Conservation (phyloP, 192 early-diverging fungal species). For the Geranomyces michiganensis region DNA sequence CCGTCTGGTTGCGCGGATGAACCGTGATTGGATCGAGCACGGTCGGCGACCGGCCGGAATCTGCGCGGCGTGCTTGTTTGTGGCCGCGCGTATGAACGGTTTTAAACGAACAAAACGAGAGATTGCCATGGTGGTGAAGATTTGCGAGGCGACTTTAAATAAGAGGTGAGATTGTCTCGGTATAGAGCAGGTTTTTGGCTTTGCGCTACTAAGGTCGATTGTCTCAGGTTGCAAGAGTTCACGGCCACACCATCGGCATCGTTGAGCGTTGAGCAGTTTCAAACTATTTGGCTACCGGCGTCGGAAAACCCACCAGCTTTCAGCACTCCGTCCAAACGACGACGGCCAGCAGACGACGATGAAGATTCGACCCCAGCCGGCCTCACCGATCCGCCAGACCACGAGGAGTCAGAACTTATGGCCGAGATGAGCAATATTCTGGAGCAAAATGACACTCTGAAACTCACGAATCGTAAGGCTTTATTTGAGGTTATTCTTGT, state of each 20-base stretch:
- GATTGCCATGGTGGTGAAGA: conserved; percentile 87
- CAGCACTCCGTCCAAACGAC: conserved; percentile 31
- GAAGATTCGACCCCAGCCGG: conserved; percentile 33
- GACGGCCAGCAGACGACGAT: conserved; percentile 27
- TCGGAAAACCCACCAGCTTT: conserved; percentile 85
- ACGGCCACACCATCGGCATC: conserved; percentile 73
- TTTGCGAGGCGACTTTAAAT: conserved; percentile 81
- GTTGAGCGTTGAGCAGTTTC: conserved; percentile 80
- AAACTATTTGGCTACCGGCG: conserved; percentile 81
- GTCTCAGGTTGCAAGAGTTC: conserved; percentile 77
- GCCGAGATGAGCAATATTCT: conserved; percentile 2
- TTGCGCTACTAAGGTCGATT: neutral
- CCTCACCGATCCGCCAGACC: conserved; percentile 31
- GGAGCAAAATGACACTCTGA: neutral
- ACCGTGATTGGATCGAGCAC: conserved; percentile 89
- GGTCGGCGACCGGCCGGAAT: conserved; percentile 92
- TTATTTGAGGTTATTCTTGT: no score
- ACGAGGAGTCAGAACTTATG: conserved; percentile 16
- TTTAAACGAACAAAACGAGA: conserved; percentile 81
- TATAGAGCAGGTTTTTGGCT: no score
- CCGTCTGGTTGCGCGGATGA: conserved; percentile 85
- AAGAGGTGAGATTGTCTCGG: conserved; percentile 63
- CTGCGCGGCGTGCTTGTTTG: conserved; percentile 88
- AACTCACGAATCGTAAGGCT: neutral
- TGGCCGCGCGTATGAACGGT: conserved; percentile 90